A percentile compares a stretch with the other conserved stretches of the same genome.
phyloP scores from a whole-genome alignment of 352 stramenopile species.

The Pythium utonaiense region DNA sequence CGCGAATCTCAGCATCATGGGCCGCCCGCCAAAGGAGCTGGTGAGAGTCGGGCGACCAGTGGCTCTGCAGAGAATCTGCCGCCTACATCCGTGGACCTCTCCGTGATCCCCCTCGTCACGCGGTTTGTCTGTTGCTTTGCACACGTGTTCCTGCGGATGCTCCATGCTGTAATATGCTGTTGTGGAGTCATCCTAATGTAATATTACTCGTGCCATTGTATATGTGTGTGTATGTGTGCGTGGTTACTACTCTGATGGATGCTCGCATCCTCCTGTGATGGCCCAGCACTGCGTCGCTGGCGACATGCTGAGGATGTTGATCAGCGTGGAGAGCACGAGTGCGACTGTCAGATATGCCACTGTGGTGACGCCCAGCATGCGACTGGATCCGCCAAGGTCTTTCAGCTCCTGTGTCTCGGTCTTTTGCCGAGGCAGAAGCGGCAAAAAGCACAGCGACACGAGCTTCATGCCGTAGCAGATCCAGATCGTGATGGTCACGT shows the following conservation, averaged over 20 bases:
- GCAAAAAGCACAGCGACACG: slow-evolving; percentile 5
- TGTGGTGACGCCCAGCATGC: slow-evolving; percentile 5
- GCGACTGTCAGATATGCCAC: slow-evolving; percentile 10
- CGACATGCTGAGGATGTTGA: slow-evolving; percentile 45
- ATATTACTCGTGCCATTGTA: too few species aligned
- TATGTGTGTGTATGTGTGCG: too few species aligned
- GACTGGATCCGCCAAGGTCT: slow-evolving; percentile 1
- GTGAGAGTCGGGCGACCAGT: not conserved
- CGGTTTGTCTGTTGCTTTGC: not conserved
- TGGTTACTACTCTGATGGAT: not conserved
- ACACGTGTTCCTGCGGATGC: not conserved
- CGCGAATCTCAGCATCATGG: not conserved
- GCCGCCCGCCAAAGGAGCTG: not conserved
- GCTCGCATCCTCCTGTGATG: slow-evolving; percentile 52
- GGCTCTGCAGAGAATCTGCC: not conserved
- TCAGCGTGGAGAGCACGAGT: slow-evolving; percentile 12
- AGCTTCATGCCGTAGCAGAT: slow-evolving; percentile 26
- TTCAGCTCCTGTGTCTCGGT: slow-evolving; percentile 19
- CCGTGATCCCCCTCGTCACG: too few species aligned
- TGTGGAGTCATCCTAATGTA: too few species aligned
- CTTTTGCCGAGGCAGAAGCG: slow-evolving; percentile 27
- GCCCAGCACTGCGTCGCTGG: slow-evolving; percentile 56
- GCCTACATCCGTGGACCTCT: not conserved
- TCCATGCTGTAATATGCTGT: too few species aligned
- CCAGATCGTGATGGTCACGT: slow-evolving; percentile 22